Base-by-base conservation (phyloP, 192 early-diverging fungal genomes). In the Paraglomus brasilianum region DNA sequence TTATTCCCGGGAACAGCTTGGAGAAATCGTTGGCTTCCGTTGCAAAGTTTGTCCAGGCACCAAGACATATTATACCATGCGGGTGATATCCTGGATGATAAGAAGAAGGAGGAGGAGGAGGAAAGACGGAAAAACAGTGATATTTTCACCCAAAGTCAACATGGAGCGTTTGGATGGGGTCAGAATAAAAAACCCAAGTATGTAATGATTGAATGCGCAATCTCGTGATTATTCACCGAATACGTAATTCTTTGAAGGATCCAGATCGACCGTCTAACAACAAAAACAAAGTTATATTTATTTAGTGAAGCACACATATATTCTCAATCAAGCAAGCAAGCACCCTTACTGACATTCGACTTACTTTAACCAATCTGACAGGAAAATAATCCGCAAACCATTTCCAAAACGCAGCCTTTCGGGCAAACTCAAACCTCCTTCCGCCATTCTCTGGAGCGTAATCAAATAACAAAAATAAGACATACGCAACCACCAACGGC, bases 41-140 rank as follows among this genome's bases (percentile, higher is more conserved):
- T 0, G 79, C 94, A 74, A 93, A 93, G 46, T 91, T 88, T 19
- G 84, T 82, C 75, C 88, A 88, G 2, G 92, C 90, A 19, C 89
- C 91, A 61, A 95, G 83, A 30, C 85, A 79, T 55, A 94, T 88
- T 48, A 96, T 89, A 5, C 92, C 93, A 56, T 95, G 93, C 10
- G 94, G 94, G 61, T 98, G 94, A 66, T 89, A 91, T 44, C 30
- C 30, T 30, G 30, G 1, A 30, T 30, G 30, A 30, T 2, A 30
- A 30, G 30, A 30, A 30, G 30, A 3, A 30, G n/a, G n/a, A n/a
- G n/a, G n/a, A n/a, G n/a, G n/a, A n/a, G n/a, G n/a, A n/a, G n/a
- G n/a, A n/a, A n/a, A 2, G 3, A 30, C 30, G 30, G 30, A 30
- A 3, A 30, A 30, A 30, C 30, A 46, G 5, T n/a, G 13, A 14